Evolutionary conservation across 2,329 filamentous ascomycete species (phyloP).

Genomic region (Stachybotrys echinatus): DNA sequence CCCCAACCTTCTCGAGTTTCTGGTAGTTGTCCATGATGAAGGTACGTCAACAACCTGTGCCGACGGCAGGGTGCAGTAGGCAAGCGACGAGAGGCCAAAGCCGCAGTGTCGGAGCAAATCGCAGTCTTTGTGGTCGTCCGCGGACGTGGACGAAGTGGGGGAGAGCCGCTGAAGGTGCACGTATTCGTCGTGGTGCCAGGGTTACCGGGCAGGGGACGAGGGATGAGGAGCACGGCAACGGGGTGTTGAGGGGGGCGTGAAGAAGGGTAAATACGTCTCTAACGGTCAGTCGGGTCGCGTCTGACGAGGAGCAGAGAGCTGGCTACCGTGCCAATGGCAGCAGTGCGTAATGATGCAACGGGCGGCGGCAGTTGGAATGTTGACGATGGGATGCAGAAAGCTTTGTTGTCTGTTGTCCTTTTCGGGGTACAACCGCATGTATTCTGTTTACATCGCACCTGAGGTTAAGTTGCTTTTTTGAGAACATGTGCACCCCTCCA

Average conservation of each 20-base stretch:
- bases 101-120: neutral
- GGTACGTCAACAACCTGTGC: no score
- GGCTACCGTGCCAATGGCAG: neutral
- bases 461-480: neutral
- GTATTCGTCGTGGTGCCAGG: no score
- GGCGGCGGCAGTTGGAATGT: neutral
- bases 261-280: no score
- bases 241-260: neutral
- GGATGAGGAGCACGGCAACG: neutral
- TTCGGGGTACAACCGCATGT: neutral
- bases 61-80: slow-evolving; percentile 10
- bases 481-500: neutral
- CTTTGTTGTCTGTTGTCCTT: neutral
- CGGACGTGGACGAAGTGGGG: neutral
- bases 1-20: slow-evolving; percentile 93
- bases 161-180: no score
- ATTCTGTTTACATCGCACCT: neutral
- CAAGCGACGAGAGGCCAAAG: neutral
- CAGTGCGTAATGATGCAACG: neutral
- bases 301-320: neutral
- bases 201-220: neutral
- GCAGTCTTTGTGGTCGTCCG: neutral
- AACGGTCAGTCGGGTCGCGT: no score
- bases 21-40: slow-evolving; percentile 98
- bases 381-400: neutral